These are phyloP conservation scores for Babesia caballi DNA, from an alignment of 169 alveolate genomes.

Conservation along the genomic window DNA sequence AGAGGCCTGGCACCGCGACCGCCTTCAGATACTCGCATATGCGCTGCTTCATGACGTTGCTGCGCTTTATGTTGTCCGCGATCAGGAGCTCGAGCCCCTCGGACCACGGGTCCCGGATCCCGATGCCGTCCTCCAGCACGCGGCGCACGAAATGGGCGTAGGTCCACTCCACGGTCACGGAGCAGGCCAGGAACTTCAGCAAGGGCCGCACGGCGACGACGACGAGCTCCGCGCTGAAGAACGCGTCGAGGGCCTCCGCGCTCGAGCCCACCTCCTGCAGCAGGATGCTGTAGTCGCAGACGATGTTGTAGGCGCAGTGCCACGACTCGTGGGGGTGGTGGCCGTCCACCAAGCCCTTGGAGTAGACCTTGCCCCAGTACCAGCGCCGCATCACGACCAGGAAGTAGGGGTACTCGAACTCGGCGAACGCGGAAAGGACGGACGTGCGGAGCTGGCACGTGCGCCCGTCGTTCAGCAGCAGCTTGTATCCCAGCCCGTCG, in stretches of 20 bases:
- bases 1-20: not conserved
- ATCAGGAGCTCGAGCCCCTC: not conserved
- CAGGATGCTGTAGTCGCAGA: conserved; percentile 51
- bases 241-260: conserved; percentile 42
- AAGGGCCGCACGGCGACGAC: conserved; percentile 38
- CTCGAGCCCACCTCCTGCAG: conserved; percentile 30
- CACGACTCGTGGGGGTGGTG: conserved; percentile 34
- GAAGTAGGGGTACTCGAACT: conserved; percentile 11
- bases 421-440: conserved; percentile 38
- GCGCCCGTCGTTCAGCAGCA: conserved; percentile 51
- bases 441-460: conserved; percentile 44
- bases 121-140: conserved; percentile 9
- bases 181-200: conserved; percentile 15
- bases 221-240: conserved; percentile 50
- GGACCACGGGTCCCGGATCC: not conserved
- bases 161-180: conserved; percentile 48
- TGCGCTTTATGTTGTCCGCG: conserved; percentile 1
- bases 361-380: conserved; percentile 51
- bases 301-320: conserved; percentile 53
- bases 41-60: conserved; percentile 10
- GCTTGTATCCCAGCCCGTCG: not conserved
- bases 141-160: not conserved
- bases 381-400: conserved; percentile 40
- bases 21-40: not conserved
- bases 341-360: not conserved